These are phyloP conservation scores for Paramecium octaurelia DNA, from an alignment of 73 alveolate species.

Conservation along the genomic window DNA sequence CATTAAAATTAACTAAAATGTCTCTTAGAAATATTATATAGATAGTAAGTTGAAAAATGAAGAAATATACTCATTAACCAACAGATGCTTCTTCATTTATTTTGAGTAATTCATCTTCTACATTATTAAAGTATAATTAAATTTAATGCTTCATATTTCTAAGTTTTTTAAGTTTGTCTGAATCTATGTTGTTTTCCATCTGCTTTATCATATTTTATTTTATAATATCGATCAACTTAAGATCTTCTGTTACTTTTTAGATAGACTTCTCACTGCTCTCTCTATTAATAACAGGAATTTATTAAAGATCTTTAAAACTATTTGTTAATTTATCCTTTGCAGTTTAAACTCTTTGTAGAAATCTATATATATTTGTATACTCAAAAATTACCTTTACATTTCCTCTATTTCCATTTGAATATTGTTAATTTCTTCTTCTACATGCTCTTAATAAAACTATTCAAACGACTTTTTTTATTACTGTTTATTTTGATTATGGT, in stretches of 20 bases:
- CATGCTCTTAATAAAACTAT: slow-evolving; percentile 16
- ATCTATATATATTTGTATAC: neutral
- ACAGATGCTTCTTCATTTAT: neutral
- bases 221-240: neutral
- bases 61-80: neutral
- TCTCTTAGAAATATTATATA: neutral
- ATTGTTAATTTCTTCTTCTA: neutral
- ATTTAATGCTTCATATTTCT: slow-evolving; percentile 19
- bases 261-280: neutral
- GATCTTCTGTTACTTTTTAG: slow-evolving; percentile 1
- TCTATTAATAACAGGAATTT: neutral
- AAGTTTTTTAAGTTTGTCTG: neutral
- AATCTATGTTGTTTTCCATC: neutral
- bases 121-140: neutral
- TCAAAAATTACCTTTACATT: neutral
- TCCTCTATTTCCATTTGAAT: slow-evolving; percentile 1
- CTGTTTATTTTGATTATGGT: neutral
- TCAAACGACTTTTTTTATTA: slow-evolving; percentile 18
- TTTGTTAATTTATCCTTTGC: neutral
- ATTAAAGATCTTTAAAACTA: slow-evolving; percentile 16
- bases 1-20: neutral
- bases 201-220: neutral
- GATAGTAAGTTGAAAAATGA: neutral
- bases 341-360: neutral
- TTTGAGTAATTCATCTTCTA: slow-evolving; percentile 27